These are phyloP conservation scores for Aspergillus cejpii DNA, from an alignment of 2,329 filamentous ascomycete genomes.

Conservation along the genomic window DNA sequence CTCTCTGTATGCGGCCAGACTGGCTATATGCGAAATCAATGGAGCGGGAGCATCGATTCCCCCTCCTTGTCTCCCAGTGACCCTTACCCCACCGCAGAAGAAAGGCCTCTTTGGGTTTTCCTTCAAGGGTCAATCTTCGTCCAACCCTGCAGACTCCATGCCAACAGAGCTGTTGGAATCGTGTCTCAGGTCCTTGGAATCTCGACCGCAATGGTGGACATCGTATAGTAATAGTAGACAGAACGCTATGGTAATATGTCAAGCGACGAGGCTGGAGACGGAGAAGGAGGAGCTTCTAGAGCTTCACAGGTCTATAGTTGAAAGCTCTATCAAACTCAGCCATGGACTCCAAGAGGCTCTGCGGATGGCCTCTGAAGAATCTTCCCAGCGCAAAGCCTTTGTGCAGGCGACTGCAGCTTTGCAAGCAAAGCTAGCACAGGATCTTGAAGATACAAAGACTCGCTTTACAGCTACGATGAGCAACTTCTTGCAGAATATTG, in stretches of 20 bases:
- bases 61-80: constrained; percentile 46
- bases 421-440: constrained; percentile 24
- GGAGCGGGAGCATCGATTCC: constrained; percentile 49
- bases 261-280: constrained; percentile 52
- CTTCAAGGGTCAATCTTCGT: constrained; percentile 17
- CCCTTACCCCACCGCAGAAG: constrained; percentile 34
- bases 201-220: constrained; percentile 54
- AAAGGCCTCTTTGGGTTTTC: constrained; percentile 21
- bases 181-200: constrained; percentile 51
- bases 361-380: constrained; percentile 24
- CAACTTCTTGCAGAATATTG: constrained; percentile 22
- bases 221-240: constrained; percentile 58
- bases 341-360: constrained; percentile 32
- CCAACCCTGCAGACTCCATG: constrained; percentile 12
- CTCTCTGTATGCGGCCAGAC: constrained; percentile 55
- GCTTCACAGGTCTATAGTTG: constrained; percentile 35
- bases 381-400: constrained; percentile 31
- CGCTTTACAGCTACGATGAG: constrained; percentile 21
- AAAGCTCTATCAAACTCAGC: constrained; percentile 33
- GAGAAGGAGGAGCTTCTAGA: constrained; percentile 47
- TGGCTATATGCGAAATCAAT: constrained; percentile 58
- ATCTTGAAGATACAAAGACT: constrained; percentile 29
- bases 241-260: constrained; percentile 57
- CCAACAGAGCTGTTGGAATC: constrained; percentile 34
- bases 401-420: constrained; percentile 26